These are phyloP conservation scores for Akanthomyces lecanii DNA, from an alignment of 2,329 filamentous ascomycete species.

Conservation along the genomic window DNA sequence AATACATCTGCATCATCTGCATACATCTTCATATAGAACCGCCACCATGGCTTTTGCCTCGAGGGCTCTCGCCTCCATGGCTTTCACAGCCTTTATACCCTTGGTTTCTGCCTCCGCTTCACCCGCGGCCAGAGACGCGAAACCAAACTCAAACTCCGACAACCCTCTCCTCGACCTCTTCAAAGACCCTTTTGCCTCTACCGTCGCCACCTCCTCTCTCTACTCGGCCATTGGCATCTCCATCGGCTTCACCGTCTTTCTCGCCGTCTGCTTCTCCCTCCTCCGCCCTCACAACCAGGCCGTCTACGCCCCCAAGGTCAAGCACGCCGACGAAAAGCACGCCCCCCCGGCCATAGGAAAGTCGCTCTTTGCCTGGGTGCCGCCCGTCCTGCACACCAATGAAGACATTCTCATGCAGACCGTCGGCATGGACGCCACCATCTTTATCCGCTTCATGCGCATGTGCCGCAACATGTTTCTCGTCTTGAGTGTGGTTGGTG, in stretches of 20 bases:
- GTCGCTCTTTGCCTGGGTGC: conserved; percentile 83
- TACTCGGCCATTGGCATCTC: conserved; percentile 78
- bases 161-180: conserved; percentile 46
- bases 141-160: conserved; percentile 22
- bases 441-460: conserved; percentile 82
- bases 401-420: conserved; percentile 75
- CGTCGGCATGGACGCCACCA: conserved; percentile 83
- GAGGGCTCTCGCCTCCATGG: neutral
- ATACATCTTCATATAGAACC: too few species aligned
- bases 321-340: conserved; percentile 87
- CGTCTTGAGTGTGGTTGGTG: conserved; percentile 65
- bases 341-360: conserved; percentile 81
- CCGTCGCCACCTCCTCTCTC: conserved; percentile 38
- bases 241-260: conserved; percentile 65
- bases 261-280: conserved; percentile 80
- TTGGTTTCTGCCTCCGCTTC: neutral
- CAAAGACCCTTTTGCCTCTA: conserved; percentile 46
- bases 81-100: neutral
- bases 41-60: too few species aligned
- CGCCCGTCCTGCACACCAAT: conserved; percentile 70
- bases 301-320: conserved; percentile 91
- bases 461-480: conserved; percentile 94
- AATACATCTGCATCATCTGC: too few species aligned
- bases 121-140: conserved; percentile 8
- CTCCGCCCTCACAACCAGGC: conserved; percentile 86